These are phyloP conservation scores for Hibiscus tridactylites DNA, from an alignment of 345 rosid genomes.

Conservation along the genomic window DNA sequence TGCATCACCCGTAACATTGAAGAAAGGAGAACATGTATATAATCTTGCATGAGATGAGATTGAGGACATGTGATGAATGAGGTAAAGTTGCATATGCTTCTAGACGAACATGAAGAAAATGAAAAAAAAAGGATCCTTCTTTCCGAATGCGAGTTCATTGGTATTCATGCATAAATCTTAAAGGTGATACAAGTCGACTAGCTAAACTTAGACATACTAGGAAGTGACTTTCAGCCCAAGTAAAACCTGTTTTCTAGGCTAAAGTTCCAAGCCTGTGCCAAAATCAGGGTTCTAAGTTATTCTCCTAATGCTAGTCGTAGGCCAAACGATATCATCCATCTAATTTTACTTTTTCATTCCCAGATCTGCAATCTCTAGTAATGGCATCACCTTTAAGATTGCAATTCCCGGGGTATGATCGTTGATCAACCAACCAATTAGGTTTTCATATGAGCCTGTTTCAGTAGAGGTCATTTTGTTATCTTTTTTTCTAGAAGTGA, in stretches of 20 bases:
- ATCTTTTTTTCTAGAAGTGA: too few relatives aligned
- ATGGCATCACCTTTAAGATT: neutral
- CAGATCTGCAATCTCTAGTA: neutral
- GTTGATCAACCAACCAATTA: neutral
- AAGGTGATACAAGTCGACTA: too few relatives aligned
- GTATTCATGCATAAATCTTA: too few relatives aligned
- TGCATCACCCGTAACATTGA: neutral
- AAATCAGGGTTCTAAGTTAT: neutral
- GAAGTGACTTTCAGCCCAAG: too few relatives aligned
- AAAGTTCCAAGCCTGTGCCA: too few relatives aligned
- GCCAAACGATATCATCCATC: neutral
- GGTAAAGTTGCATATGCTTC: constrained; percentile 1
- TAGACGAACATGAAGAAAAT: neutral
- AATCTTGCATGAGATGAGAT: neutral
- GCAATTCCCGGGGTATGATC: neutral
- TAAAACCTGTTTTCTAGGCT: too few relatives aligned
- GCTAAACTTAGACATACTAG: too few relatives aligned
- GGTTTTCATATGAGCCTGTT: neutral
- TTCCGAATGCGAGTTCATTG: too few relatives aligned
- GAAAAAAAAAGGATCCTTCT: neutral
- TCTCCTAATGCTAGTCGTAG: neutral
- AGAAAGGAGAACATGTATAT: neutral
- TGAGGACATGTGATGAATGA: neutral
- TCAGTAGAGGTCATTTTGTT: neutral
- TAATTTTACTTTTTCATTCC: neutral